phyloP scores from a whole-genome alignment of 805 yeast species.

The Nakazawaea wickerhamii region DNA sequence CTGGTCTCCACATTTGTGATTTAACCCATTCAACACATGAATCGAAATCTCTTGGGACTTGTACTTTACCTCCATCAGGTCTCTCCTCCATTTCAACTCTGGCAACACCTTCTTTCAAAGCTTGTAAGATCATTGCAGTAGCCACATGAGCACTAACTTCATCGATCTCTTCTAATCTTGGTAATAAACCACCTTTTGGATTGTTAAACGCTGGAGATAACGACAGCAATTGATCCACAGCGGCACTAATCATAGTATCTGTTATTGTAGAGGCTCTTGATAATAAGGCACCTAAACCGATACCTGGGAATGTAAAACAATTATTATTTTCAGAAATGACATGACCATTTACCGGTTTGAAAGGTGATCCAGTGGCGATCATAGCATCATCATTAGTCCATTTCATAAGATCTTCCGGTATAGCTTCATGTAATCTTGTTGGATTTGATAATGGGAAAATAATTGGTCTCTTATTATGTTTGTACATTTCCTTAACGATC shows the following conservation, averaged over 20 bases:
- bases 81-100: slow-evolving; percentile 67
- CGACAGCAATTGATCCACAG: slow-evolving; percentile 87
- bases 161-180: slow-evolving; percentile 80
- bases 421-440: slow-evolving; percentile 90
- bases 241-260: slow-evolving; percentile 92
- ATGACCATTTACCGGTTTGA: slow-evolving; percentile 88
- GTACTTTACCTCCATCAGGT: slow-evolving; percentile 58
- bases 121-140: slow-evolving; percentile 86
- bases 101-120: slow-evolving; percentile 82
- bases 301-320: slow-evolving; percentile 97
- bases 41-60: slow-evolving; percentile 76
- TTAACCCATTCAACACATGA: slow-evolving; percentile 84
- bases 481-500: slow-evolving; percentile 83
- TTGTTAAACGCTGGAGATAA: slow-evolving; percentile 76
- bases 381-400: slow-evolving; percentile 92
- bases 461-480: slow-evolving; percentile 80
- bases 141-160: slow-evolving; percentile 90
- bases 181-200: slow-evolving; percentile 75
- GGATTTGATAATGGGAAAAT: slow-evolving; percentile 96
- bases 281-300: slow-evolving; percentile 91
- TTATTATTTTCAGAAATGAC: slow-evolving; percentile 92
- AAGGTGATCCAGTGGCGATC: slow-evolving; percentile 97
- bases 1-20: slow-evolving; percentile 94
- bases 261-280: slow-evolving; percentile 79
- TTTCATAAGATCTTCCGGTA: slow-evolving; percentile 81